Evolutionary conservation across 768 basidiomycete species (phyloP), one percentile per base, ranked within the genome.

Genomic region (Phylloporus sp.): DNA sequence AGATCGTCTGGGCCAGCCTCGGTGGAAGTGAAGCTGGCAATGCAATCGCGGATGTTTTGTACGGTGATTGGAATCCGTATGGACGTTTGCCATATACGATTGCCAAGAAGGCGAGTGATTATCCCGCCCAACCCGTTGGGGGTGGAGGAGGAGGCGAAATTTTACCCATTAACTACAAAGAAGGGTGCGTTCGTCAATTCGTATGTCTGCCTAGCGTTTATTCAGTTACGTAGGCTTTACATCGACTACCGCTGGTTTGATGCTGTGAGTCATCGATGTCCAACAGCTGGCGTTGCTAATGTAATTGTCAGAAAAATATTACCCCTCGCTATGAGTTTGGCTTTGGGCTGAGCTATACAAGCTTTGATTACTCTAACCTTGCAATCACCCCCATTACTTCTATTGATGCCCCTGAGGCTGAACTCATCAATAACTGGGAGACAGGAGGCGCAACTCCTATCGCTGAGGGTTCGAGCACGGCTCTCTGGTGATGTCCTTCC

Each of bases 301-400:
- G 29, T 42, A 27, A 15, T 42, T 48, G 0, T 23, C 29, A 86
- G 80, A 72, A 80, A 67, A 79, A 84, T 55, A 89, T 91, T 56
- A 76, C 76, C 0, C 91, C 91, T 4, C 86, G 88, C 32, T 92
- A 82, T 61, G 89, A 91, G 62, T 97, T 97, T 65, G 94, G 94
- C 5, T 95, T 84, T 64, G 94, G 94, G 0, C 66, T 95, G 62
- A 88, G 84, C 50, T 97, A 97, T 72, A 87, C 94, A 34, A 78
- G 70, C 2, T 97, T 95, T 67, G 68, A 78, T 28, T 95, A 91
- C 66, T 80, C 76, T 38, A 71, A 77, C 28, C 71, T 94, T 11
- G 57, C 73, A 3, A 69, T 89, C 29, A 64, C 63, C 15, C 71
- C 73, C 49, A 65, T 86, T 5, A 47, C 61, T 9, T 51, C 57